Evolutionary conservation across 2,329 filamentous ascomycete genomes (phyloP), one percentile per base, ranked within the genome.

Genomic region (Aureobasidium sp.): DNA sequence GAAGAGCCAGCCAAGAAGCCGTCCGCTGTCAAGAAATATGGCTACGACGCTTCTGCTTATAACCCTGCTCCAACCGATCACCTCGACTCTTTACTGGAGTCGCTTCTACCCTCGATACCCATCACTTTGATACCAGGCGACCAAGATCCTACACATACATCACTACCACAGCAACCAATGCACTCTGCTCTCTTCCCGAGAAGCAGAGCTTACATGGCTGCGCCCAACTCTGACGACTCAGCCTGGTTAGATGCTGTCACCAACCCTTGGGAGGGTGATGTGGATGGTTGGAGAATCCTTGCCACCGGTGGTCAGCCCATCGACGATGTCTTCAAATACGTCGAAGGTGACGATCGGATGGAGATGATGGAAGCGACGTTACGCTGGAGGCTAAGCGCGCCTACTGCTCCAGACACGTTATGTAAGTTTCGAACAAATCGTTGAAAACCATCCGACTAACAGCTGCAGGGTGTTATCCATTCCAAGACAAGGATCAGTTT

Each of bases 331-430:
- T 90, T 91, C 74, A 94, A 93, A 73, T 99, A 99, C 71, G 83
- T 97, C 30, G 85, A 88, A 62, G 86, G 84, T 37, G 85, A 91
- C 45, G 86, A 91, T 67, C 79, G 92, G 25, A 71, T 97, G 30
- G 87, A 87, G 50, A 90, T 97, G 83, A 94, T 97, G 89, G 94
- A 97, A 75, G 87, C 87, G 62, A 94, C 96, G 85, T 86, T 96
- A 66, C 83, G 91, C 63, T 99, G 94, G 94, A 83, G 94, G 64
- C 90, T 91, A 71, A 86, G 86, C 66, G 94, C 94, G 5, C 94
- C 94, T 1, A 99, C 94, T 0, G 94, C 94, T 1, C 94, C 95
- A 0, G 95, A 99, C 74, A 99, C 95, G 0, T 73, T 99, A 47
- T 96, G 91, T 93, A 80, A 80, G 89, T 79, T 62, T 41, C 48